phyloP scores from a whole-genome alignment of 495 filamentous ascomycete species.

The Aspergillus indologenus region DNA sequence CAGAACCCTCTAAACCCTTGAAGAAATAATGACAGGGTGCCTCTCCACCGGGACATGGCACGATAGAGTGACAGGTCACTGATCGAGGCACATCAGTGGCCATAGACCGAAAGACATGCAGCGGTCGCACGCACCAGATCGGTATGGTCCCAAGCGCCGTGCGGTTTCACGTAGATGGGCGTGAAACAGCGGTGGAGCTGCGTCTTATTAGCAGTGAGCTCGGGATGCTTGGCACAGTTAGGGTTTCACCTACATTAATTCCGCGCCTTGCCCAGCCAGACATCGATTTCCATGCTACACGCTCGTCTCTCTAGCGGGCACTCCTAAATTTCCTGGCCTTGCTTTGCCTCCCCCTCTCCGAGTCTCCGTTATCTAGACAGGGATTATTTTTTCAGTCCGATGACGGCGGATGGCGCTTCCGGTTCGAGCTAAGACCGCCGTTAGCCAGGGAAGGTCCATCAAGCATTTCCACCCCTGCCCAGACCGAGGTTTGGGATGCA shows the following conservation, averaged over 20 bases:
- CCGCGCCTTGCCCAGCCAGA: slow-evolving; percentile 6
- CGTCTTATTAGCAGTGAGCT: slow-evolving; percentile 9
- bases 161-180: slow-evolving; percentile 24
- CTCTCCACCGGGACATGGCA: slow-evolving; percentile 7
- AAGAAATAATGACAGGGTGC: slow-evolving; percentile 4
- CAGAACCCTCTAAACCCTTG: slow-evolving; percentile 7
- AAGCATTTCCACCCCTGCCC: background rate
- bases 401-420: background rate
- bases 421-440: background rate
- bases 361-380: background rate
- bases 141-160: slow-evolving; percentile 4
- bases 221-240: slow-evolving; percentile 21
- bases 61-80: slow-evolving; percentile 6
- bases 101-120: background rate
- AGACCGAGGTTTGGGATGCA: background rate
- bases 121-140: background rate
- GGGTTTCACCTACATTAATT: slow-evolving; percentile 28
- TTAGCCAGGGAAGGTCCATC: background rate
- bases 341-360: background rate
- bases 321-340: slow-evolving; percentile 5
- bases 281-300: slow-evolving; percentile 1
- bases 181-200: slow-evolving; percentile 15
- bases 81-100: background rate
- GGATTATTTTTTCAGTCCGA: background rate
- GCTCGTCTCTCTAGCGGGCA: background rate